Base-by-base conservation (phyloP, 2,329 filamentous ascomycete species). In the Botryotinia narcissicola region DNA sequence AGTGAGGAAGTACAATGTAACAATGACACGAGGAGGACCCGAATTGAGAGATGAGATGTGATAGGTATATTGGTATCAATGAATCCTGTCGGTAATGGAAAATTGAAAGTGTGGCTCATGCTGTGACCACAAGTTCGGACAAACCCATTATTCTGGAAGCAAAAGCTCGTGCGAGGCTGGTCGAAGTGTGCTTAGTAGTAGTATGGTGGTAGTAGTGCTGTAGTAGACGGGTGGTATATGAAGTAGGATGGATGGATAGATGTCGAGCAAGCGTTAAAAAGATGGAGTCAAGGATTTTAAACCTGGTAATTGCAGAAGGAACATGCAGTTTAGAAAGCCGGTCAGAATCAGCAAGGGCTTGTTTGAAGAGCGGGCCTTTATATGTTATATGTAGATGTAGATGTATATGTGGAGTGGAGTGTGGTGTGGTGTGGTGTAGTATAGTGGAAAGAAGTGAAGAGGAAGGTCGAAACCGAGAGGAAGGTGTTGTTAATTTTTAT, bases 141-240 rank as follows among this genome's bases (percentile, higher is more conserved):
- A 77, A 77, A 76, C 75, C 79, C 78, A 79, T 78, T 77, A 76
- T 78, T 78, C 78, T 81, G 77, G 79, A 79, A 79, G 75, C 74
- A 75, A 78, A 76, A 78, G 75, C 76, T 79, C 75, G 75, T 77
- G 76, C 75, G 75, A 77, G 71, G 75, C 66, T 69, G 66, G 74
- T 73, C 37, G 48, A 59, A 40, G 60, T 68, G 57, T 73, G 73
- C 74, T 77, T 73, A 71, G 74, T n/a, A n/a, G 48, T 51, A 22
- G 44, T 20, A 44, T 18, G 1, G 25, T n/a, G 2, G 25, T n/a
- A n/a, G 25, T n/a, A n/a, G 25, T 51, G 10, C 25, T n/a, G 48
- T 51, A n/a, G 48, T 71, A 73, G 71, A 74, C 75, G 73, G 78
- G 75, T 76, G 72, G 75, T 69, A 74, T 64, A 63, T 54, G 51